phyloP scores from a whole-genome alignment of 2,329 filamentous ascomycete genomes.

The Paraphaeosphaeria minitans region DNA sequence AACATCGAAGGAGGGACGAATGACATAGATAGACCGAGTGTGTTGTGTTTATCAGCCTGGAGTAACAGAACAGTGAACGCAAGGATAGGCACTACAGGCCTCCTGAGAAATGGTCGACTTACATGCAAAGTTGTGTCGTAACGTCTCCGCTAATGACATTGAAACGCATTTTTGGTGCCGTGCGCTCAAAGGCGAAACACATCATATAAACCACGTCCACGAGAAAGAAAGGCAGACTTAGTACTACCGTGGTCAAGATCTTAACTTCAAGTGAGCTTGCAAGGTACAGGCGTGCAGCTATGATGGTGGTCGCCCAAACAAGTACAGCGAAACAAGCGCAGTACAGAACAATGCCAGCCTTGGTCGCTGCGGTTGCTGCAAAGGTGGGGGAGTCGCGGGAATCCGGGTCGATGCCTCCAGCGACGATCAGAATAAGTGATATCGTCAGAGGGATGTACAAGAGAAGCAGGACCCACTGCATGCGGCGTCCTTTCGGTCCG shows the following conservation, averaged over 20 bases:
- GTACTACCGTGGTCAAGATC: conserved; percentile 42
- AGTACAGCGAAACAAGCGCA: conserved; percentile 40
- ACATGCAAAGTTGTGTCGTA: conserved; percentile 44
- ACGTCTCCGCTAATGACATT: conserved; percentile 44
- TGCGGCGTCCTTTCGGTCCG: conserved; percentile 41
- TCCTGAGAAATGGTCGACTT: conserved; percentile 18
- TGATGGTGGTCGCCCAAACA: conserved; percentile 43
- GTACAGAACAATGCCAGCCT: conserved; percentile 43
- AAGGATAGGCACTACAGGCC: neutral
- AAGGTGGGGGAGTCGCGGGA: conserved; percentile 38
- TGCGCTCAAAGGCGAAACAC: conserved; percentile 43
- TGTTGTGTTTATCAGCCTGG: neutral
- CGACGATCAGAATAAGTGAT: conserved; percentile 43
- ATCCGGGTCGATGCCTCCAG: conserved; percentile 43
- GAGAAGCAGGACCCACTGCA: conserved; percentile 45
- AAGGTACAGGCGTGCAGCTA: conserved; percentile 41
- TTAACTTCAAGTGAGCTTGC: conserved; percentile 40
- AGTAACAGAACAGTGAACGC: neutral
- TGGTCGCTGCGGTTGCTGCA: conserved; percentile 41
- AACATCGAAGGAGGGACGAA: neutral
- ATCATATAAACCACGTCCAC: conserved; percentile 47
- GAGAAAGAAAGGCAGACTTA: conserved; percentile 44
- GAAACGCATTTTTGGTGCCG: conserved; percentile 30
- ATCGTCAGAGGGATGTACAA: conserved; percentile 40
- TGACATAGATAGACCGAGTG: neutral